Base-by-base conservation (phyloP, 306 rosid species). In the Trichosanthes cucumerina region DNA sequence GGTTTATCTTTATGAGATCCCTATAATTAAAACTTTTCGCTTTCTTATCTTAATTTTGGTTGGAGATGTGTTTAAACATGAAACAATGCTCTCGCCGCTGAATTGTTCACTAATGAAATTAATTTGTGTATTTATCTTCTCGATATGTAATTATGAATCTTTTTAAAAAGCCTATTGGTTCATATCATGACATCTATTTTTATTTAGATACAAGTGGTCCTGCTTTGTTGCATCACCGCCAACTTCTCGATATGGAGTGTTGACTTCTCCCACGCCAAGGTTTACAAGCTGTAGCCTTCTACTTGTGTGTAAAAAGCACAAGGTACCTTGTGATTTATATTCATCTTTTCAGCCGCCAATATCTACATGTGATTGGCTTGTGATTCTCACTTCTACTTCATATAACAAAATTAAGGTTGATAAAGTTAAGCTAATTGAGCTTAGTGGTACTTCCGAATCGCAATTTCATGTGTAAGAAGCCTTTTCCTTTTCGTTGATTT, bases 301-400 rank as follows among this genome's bases (percentile, higher is more conserved):
- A 92, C 86, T 84, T 92, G 83, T 88, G 92, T 82, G 96, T 93
- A 92, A 90, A 76, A 95, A 91, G 77, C 96, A 95, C 0, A 95
- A 91, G 97, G 99, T 95, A 81, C 14, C 12, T 15, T 18, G 21
- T 41, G 34, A 18, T n/a, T 78, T 43, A 9, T 46, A 12, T 34
- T 44, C 31, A 64, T 72, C 43, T 5, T 36, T 7, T 56, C 18
- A 24, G 38, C n/a, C 57, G 5, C 24, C 10, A 10, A 5, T 10
- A 21, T 39, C 16, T 33, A 4, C 78, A 3, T 79, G 33, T 78
- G 16, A 8, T 11, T 13, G 15, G 21, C 43, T 54, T 18, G n/a
- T 71, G 28, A 34, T 57, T 73, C 26, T 74, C 39, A 66, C 63
- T 49, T 44, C 28, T 31, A 77, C 7, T 47, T 66, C 75, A 44